These are phyloP conservation scores for Dactylonectria macrodidyma DNA, from an alignment of 2,329 filamentous ascomycete genomes.

Conservation along the genomic window DNA sequence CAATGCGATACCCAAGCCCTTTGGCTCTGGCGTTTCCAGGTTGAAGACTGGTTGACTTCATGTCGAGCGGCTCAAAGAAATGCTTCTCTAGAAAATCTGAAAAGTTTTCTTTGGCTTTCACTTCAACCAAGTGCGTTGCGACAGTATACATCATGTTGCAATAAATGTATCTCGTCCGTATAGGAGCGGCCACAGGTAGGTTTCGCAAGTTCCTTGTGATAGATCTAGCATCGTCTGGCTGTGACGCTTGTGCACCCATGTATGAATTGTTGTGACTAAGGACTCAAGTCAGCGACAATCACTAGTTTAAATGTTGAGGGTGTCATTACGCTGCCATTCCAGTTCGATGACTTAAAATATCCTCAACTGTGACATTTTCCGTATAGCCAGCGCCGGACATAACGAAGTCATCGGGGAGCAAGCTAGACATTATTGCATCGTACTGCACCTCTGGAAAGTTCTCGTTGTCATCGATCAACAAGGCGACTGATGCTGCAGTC, in stretches of 20 bases:
- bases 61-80: conserved; percentile 46
- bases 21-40: conserved; percentile 33
- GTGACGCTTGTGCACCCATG: conserved; percentile 29
- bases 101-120: conserved; percentile 34
- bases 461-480: conserved; percentile 43
- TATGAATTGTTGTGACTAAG: conserved; percentile 46
- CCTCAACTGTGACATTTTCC: conserved; percentile 41
- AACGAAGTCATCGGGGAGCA: conserved; percentile 48
- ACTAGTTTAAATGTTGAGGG: neutral
- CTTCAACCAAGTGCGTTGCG: conserved; percentile 45
- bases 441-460: conserved; percentile 42
- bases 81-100: conserved; percentile 40
- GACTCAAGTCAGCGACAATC: neutral
- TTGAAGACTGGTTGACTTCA: conserved; percentile 47
- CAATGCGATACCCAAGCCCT: conserved; percentile 39
- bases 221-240: conserved; percentile 42
- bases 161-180: conserved; percentile 44
- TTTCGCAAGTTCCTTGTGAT: conserved; percentile 49
- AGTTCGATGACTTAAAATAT: conserved; percentile 45
- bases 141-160: conserved; percentile 51
- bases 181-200: conserved; percentile 40
- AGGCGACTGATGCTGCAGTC: conserved; percentile 45
- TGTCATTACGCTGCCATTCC: conserved; percentile 42
- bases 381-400: conserved; percentile 41
- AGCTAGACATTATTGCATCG: conserved; percentile 41